Percentiles rank a stretch among this genome's conserved stretches.
phyloP scores from a whole-genome alignment of 2,329 filamentous ascomycete species.

The Ceratocystis variospora region DNA sequence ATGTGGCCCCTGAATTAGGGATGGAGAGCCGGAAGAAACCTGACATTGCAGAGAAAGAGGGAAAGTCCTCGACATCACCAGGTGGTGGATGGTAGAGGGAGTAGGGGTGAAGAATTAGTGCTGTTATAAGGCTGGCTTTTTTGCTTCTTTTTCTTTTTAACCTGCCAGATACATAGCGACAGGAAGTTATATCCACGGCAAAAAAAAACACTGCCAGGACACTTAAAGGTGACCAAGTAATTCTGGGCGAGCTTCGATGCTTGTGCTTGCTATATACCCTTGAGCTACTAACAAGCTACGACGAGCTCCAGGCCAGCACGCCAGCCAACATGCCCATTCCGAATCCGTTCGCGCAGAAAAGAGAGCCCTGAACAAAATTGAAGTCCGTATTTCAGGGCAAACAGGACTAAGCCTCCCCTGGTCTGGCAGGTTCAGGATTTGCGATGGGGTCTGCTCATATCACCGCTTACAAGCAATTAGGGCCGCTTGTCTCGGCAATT shows the following conservation, averaged over 20 bases:
- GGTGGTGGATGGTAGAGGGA: neutral
- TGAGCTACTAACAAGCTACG: no score
- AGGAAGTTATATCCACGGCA: no score
- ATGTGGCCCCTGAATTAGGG: slow-evolving; percentile 13
- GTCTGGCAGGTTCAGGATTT: neutral
- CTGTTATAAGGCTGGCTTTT: no score
- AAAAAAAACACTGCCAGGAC: no score
- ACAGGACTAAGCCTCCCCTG: neutral
- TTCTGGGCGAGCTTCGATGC: neutral
- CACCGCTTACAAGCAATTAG: neutral
- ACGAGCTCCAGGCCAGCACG: no score
- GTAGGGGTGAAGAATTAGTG: neutral
- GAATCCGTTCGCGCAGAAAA: neutral
- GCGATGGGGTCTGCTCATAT: neutral
- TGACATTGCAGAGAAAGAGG: neutral
- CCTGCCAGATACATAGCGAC: no score
- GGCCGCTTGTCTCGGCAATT: slow-evolving; percentile 5
- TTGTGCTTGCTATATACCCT: no score
- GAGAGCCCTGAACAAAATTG: neutral
- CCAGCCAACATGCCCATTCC: neutral
- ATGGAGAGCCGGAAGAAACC: slow-evolving; percentile 11
- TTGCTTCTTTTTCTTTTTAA: no score
- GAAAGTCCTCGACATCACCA: neutral
- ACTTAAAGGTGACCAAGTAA: no score
- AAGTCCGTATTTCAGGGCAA: neutral